Base-by-base conservation (phyloP, 805 yeast species). In the Yamadazyma philogaea region DNA sequence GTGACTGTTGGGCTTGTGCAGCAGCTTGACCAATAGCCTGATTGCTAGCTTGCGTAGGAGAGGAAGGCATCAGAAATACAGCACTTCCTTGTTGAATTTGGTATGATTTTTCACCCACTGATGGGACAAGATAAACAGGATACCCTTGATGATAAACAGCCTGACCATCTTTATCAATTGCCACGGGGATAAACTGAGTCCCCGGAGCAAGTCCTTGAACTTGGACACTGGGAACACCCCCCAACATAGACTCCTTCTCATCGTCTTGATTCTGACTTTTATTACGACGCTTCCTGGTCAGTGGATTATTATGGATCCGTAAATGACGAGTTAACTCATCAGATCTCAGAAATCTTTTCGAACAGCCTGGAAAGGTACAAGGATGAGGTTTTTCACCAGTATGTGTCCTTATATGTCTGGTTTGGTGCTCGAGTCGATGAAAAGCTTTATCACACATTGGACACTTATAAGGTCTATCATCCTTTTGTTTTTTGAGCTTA, bases 341-440 rank as follows among this genome's bases (percentile, higher is more conserved):
- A 20, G 82, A 74, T 48, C 96, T 75, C 44, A 85, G 77, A 57
- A 88, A 88, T 48, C 84, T 73, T 62, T 89, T 87, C 41, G 79
- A 62, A 64, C 96, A 88, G n/a, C 87, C 87, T 1, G 93, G 89
- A 52, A 77, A 87, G 15, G 81, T 76, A 63, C 96, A 88, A 38
- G 79, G 81, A 58, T 86, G 93, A 2, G 96, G 96, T 60, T 87
- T 86, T 60, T 88, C 96, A 37, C 96, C 96, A 0, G 96, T 88
- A 65, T 88, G 96, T 7, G 96, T 88, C 44, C 96, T 72, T 52
- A 89, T 84, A 60, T 88, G 96, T 51, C 96, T 75, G 10, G 95
- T 88, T 59, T 87, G 95, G 61, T 88, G 96, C 61, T 88, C 96
- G 37, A 88, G 68, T 47, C 96, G 74, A 61, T 87, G 91, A 60